Percentiles rank a stretch among this genome's conserved stretches.
phyloP scores from a whole-genome alignment of 306 rosid genomes.

The Cucurbita moschata region DNA sequence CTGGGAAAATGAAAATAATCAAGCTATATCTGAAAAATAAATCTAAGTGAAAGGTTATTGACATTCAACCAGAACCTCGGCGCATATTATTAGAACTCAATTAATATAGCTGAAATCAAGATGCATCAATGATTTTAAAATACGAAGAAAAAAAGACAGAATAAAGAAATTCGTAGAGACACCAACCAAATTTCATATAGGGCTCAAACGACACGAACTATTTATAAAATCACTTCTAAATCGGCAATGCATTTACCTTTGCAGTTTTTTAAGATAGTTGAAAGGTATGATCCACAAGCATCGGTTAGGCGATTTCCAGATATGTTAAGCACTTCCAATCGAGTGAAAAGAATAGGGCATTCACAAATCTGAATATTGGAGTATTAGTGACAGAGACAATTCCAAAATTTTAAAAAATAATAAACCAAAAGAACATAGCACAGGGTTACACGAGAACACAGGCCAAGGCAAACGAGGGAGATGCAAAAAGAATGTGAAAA shows the following conservation, averaged over 20 bases:
- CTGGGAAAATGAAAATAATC: slow-evolving; percentile 22
- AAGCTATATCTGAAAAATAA: background rate
- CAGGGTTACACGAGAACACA: background rate
- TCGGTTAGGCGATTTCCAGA: slow-evolving; percentile 91
- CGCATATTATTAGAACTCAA: background rate
- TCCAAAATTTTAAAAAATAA: background rate
- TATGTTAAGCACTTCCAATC: slow-evolving; percentile 75
- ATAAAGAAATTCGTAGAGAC: background rate
- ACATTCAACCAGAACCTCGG: background rate
- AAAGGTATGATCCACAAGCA: slow-evolving; percentile 73
- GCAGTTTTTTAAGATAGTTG: slow-evolving; percentile 63
- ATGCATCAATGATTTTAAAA: background rate
- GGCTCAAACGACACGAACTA: background rate
- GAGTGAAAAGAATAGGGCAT: slow-evolving; percentile 58
- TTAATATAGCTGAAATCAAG: background rate
- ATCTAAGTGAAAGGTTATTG: background rate
- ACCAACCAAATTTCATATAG: background rate
- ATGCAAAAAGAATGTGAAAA: background rate
- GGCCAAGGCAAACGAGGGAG: background rate
- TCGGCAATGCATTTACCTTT: slow-evolving; percentile 32
- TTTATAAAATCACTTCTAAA: background rate
- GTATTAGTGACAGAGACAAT: background rate
- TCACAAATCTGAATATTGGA: slow-evolving; percentile 60
- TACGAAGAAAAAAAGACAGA: background rate
- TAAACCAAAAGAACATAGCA: background rate